These are phyloP conservation scores for Stemphylium beticola DNA, from an alignment of 2,329 filamentous ascomycete species.

Conservation along the genomic window DNA sequence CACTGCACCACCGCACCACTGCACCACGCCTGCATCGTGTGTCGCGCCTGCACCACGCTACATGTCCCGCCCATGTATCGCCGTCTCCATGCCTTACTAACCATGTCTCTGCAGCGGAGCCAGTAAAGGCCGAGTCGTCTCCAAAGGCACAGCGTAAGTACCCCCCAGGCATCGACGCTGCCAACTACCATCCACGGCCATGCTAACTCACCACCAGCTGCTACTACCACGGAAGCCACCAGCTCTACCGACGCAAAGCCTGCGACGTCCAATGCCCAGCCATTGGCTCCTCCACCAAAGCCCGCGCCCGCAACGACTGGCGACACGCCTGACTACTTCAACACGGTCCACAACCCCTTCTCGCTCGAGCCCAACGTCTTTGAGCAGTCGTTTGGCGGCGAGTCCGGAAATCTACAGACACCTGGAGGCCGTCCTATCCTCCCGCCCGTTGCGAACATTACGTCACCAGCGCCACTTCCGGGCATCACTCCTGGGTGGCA, in stretches of 20 bases:
- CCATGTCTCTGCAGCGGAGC: slow-evolving; percentile 27
- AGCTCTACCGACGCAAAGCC: slow-evolving; percentile 37
- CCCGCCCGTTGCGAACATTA: slow-evolving; percentile 87
- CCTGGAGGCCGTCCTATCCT: slow-evolving; percentile 76
- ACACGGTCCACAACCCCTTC: slow-evolving; percentile 59
- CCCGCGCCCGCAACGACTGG: slow-evolving; percentile 50
- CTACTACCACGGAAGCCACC: slow-evolving; percentile 28
- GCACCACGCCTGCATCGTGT: not conserved
- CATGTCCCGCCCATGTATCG: slow-evolving; percentile 20
- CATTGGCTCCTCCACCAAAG: slow-evolving; percentile 60
- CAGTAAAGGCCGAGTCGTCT: slow-evolving; percentile 32
- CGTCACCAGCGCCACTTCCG: slow-evolving; percentile 81
- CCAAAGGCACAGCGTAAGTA: slow-evolving; percentile 36
- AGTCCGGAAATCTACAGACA: slow-evolving; percentile 66
- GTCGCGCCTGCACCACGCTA: not conserved
- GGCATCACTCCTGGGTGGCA: slow-evolving; percentile 82
- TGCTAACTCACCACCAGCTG: slow-evolving; percentile 29
- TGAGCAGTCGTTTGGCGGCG: slow-evolving; percentile 82
- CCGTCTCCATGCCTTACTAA: slow-evolving; percentile 25
- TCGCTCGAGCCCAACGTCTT: slow-evolving; percentile 94
- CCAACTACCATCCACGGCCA: slow-evolving; percentile 11
- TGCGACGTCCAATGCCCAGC: slow-evolving; percentile 51
- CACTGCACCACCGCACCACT: not conserved
- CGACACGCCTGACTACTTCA: slow-evolving; percentile 60
- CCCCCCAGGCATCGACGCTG: slow-evolving; percentile 2